A percentile compares a stretch with the other conserved stretches of the same genome.
phyloP scores from a whole-genome alignment of 2,329 filamentous ascomycete genomes.

The Fusarium marasasianum region DNA sequence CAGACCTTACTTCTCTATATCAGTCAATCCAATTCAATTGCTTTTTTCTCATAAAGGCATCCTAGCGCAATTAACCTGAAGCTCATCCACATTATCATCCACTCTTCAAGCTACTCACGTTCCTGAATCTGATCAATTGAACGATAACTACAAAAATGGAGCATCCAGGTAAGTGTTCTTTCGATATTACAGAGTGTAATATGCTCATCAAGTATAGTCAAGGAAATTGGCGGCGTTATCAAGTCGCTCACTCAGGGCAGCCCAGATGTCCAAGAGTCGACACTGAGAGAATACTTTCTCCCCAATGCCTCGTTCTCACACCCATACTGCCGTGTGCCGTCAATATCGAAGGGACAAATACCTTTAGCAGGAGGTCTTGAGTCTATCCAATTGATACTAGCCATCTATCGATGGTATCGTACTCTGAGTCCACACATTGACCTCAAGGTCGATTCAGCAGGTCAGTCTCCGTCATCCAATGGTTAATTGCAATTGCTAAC shows the following conservation, averaged over 20 bases:
- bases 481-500: neutral
- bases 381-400: constrained; percentile 72
- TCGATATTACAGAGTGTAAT: neutral
- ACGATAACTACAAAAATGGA: constrained; percentile 41
- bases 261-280: constrained; percentile 69
- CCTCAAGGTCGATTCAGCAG: constrained; percentile 68
- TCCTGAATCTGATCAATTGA: neutral
- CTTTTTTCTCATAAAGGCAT: neutral
- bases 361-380: constrained; percentile 58
- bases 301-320: constrained; percentile 78
- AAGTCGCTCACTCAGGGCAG: constrained; percentile 72
- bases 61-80: neutral
- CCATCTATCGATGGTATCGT: constrained; percentile 86
- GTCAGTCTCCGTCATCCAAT: constrained; percentile 41
- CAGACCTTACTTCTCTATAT: neutral
- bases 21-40: neutral
- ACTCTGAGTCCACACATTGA: constrained; percentile 80
- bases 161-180: constrained; percentile 50
- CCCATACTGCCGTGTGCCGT: constrained; percentile 77
- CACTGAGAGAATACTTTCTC: constrained; percentile 78
- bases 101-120: neutral
- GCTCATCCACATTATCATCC: neutral
- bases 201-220: constrained; percentile 46
- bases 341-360: constrained; percentile 55
- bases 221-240: constrained; percentile 74